Conservation (phyloP, 1,139 yeast species). For the Zygotorulaspora mrakii region DNA sequence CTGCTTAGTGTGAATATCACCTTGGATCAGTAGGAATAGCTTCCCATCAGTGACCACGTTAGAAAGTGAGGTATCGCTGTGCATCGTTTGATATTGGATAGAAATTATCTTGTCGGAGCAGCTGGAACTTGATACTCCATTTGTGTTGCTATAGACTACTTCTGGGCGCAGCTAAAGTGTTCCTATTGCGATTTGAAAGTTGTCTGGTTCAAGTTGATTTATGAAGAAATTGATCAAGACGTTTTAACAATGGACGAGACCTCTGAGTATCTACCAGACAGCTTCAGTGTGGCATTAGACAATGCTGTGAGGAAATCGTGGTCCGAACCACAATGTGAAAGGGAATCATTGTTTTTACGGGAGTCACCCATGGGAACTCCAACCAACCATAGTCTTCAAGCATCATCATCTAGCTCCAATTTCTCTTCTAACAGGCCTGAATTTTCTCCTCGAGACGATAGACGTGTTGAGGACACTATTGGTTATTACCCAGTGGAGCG, state of each 20-base stretch:
- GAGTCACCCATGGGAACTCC: conserved; percentile 26
- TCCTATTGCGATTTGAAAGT: too few relatives aligned
- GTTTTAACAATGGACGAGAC: conserved; percentile 6
- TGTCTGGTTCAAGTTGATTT: too few relatives aligned
- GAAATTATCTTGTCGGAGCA: too few relatives aligned
- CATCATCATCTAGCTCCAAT: conserved; percentile 9
- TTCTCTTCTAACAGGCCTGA: conserved; percentile 7
- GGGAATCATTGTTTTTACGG: conserved; percentile 4
- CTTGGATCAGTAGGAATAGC: too few relatives aligned
- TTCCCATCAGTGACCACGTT: too few relatives aligned
- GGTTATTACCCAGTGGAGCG: conserved; percentile 12
- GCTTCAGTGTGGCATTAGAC: conserved; percentile 27
- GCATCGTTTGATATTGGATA: too few relatives aligned
- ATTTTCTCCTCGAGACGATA: conserved; percentile 3
- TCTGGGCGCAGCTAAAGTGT: too few relatives aligned
- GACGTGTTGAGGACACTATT: conserved; percentile 1
- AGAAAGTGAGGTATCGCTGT: too few relatives aligned
- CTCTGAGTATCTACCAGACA: conserved; percentile 12
- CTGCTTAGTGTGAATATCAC: too few relatives aligned
- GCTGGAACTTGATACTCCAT: too few relatives aligned
- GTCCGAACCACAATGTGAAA: conserved; percentile 30
- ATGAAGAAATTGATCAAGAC: too few relatives aligned
- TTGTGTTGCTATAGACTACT: too few relatives aligned
- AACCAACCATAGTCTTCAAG: conserved; percentile 4
- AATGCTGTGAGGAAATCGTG: conserved; percentile 36